These are phyloP conservation scores for Albatrellus ellisii DNA, from an alignment of 768 basidiomycete species.

Conservation along the genomic window DNA sequence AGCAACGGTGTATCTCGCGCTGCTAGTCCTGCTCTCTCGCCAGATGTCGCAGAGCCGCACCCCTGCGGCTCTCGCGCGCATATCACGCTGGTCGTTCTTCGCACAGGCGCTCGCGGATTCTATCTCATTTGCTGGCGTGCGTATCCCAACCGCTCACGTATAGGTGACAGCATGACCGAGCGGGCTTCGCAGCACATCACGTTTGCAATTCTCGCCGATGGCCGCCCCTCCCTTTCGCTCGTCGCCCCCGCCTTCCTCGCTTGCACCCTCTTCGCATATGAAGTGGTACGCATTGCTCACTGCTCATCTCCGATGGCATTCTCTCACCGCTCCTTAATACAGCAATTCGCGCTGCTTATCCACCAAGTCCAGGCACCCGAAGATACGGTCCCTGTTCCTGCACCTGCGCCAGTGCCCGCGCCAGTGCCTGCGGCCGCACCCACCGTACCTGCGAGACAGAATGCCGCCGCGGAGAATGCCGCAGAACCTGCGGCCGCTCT, in stretches of 20 bases:
- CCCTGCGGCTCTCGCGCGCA: conserved; percentile 62
- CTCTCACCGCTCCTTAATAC: conserved; percentile 2
- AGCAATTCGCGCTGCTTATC: conserved; percentile 80
- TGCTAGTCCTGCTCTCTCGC: conserved; percentile 57
- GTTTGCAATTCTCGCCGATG: conserved; percentile 76
- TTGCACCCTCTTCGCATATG: conserved; percentile 66
- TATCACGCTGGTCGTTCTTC: conserved; percentile 78
- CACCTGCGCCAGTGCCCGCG: conserved; percentile 12
- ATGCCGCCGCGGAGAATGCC: neutral
- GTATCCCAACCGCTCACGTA: conserved; percentile 7
- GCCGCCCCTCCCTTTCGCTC: conserved; percentile 66
- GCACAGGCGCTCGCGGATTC: conserved; percentile 71
- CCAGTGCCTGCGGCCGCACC: conserved; percentile 16
- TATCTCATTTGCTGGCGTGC: conserved; percentile 65
- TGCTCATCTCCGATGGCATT: neutral
- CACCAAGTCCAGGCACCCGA: conserved; percentile 79
- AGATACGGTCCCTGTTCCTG: conserved; percentile 24
- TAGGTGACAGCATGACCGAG: neutral
- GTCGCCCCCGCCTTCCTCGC: conserved; percentile 79
- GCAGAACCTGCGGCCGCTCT: too few relatives aligned
- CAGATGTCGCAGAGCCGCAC: conserved; percentile 69
- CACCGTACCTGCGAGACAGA: conserved; percentile 8
- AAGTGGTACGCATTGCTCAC: conserved; percentile 47
- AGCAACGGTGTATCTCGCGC: conserved; percentile 46
- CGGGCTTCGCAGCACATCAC: conserved; percentile 62